Base-by-base conservation (phyloP, 139 green algal species). In the Chlorella vulgaris region DNA sequence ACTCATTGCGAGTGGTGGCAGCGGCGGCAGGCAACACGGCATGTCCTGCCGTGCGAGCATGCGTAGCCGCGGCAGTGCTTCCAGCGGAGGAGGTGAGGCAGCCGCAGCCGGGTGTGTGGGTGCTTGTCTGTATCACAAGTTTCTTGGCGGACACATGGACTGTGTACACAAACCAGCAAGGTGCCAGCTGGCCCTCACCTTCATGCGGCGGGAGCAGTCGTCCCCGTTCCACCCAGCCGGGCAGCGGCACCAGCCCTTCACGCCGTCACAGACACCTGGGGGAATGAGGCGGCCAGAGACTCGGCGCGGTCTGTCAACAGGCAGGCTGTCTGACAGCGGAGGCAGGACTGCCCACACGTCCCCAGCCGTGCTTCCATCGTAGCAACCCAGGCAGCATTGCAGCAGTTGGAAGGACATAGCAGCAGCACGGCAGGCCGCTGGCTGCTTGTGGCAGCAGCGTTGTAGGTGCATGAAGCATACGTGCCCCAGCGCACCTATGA, bases 141-240 rank as follows among this genome's bases (percentile, higher is more conserved):
- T 58, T 58, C 47, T 10, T 58, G 47, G 15, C 13, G 10, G 47
- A 24, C 13, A 15, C 47, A 58, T 58, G 13, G 15, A 58, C 10
- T 24, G 47, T 15, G 15, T 58, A 58, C 47, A 58, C 47, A 58
- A 58, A 15, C 47, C 47, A 15, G 47, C 55, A 65, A 8, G 21
- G 29, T 39, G 7, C 7, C 29, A 21, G 28, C 29, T 28, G 31
- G 87, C 38, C 7, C 58, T 2, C 74, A 65, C 74, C 38, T 38
- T 39, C 58, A 58, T 83, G 13, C 50, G 50, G 15, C 43, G 36
- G 40, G 21, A 69, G 75, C 90, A 93, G 61, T 85, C 84, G 2
- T 66, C 47, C 0, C 90, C 90, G 3, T 83, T 81, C 76, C 88
- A 91, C n/a, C 90, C 90, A 6, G 75, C 38, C 33, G 66, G 67